These are phyloP conservation scores for Panellus pusillus DNA, from an alignment of 768 basidiomycete genomes.

Conservation along the genomic window DNA sequence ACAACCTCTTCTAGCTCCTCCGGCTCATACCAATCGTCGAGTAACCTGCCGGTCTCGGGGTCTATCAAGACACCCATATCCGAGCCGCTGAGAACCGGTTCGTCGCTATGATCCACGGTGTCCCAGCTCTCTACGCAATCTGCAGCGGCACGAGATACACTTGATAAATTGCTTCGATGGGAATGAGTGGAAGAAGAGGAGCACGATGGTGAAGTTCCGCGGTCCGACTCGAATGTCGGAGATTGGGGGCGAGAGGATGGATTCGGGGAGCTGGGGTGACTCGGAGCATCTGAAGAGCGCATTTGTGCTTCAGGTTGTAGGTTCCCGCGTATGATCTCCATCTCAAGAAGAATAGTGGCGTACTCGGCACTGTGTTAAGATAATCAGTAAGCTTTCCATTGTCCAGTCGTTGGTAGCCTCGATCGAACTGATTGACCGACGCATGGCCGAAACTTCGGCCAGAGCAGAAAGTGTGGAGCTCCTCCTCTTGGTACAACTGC, in stretches of 20 bases:
- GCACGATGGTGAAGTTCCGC: no score
- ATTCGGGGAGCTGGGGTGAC: no score
- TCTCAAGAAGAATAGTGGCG: conserved; percentile 14
- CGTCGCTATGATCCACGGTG: background rate
- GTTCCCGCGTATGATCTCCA: background rate
- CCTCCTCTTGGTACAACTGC: conserved; percentile 17
- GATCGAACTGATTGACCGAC: conserved; percentile 16
- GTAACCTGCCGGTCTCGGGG: background rate
- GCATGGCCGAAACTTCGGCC: conserved; percentile 22
- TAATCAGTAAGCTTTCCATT: conserved; percentile 17
- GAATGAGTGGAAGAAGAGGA: no score
- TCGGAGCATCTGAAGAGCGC: no score
- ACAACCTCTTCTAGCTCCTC: background rate
- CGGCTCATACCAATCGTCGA: background rate
- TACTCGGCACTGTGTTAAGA: conserved; percentile 19
- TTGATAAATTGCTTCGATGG: conserved; percentile 5
- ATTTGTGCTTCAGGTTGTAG: no score
- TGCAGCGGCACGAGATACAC: background rate
- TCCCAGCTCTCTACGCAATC: background rate
- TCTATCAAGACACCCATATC: background rate
- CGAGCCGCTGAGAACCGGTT: background rate
- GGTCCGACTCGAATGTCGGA: no score
- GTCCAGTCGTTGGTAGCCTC: conserved; percentile 18
- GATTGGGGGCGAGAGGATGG: no score
- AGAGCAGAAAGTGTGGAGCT: conserved; percentile 22